Base-by-base conservation (phyloP, 23 red algal species). In the Gracilaria gracilis region DNA sequence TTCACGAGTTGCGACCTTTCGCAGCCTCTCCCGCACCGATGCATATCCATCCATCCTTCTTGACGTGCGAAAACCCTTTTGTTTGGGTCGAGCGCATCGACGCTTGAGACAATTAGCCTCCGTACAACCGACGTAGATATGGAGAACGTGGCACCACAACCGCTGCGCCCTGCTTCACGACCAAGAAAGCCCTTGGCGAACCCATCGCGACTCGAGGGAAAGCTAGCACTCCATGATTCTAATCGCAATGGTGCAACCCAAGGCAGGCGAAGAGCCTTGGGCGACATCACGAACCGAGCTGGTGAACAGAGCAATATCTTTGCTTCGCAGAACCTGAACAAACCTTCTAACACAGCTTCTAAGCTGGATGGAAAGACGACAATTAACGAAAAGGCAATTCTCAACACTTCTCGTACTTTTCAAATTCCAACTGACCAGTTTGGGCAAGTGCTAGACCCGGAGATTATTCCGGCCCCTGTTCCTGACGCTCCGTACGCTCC, bases 281-380 rank as follows among this genome's bases (percentile, higher is more conserved):
- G 84, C 24, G 84, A 88, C 29, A 88, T 88, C 5, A 88, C 84
- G 21, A 88, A 88, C 28, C 5, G 72, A 25, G 72, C 40, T 50
- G 72, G 72, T 49, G 72, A 77, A 20, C n/a, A 49, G 72, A 77
- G 15, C 46, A 49, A 50, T 42, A 13, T 27, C 21, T 39, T 51
- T 28, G 4, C 72, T 50, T 48, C 39, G 40, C 72, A 48, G 4
- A 77, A 46, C 42, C 21, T 77, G 39, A 77, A 77, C 14, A 48
- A 28, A 15, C 8, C 1, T 0, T 77, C 42, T 16, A 51, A 20
- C 38, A 25, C 27, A 39, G 36, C 64, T 9, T 19, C 37, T 32
- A 69, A 69, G 64, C 72, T 77, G 38, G 72, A 50, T 28, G 46
- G 20, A 46, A 77, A 77, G 9, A 49, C 6, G 16, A 35, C 38